phyloP scores from a whole-genome alignment of 2,329 filamentous ascomycete species.

The Albophoma yamanashiensis region DNA sequence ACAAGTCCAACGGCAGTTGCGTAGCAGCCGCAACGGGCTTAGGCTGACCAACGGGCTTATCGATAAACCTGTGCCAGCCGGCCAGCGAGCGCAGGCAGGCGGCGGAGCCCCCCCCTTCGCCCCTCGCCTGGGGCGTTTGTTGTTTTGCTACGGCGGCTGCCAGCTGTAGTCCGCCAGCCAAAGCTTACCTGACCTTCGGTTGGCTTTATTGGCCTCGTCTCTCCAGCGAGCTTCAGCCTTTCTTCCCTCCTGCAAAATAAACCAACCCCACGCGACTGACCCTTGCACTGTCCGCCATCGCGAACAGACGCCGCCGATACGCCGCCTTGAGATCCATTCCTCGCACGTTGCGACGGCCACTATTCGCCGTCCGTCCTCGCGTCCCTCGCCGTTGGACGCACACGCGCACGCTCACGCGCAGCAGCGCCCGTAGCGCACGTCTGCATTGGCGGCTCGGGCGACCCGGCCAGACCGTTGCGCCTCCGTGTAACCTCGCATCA shows the following conservation, averaged over 20 bases:
- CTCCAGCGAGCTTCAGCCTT: constrained; percentile 4
- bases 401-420: neutral
- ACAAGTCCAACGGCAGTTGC: neutral
- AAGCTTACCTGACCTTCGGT: too few relatives aligned
- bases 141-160: neutral
- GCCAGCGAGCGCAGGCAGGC: neutral
- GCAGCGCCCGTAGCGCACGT: neutral
- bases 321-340: constrained; percentile 4
- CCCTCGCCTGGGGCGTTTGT: neutral
- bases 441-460: constrained; percentile 1
- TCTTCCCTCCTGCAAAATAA: constrained; percentile 7
- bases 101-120: too few relatives aligned
- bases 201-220: constrained; percentile 2
- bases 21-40: neutral
- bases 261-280: constrained; percentile 4
- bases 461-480: constrained; percentile 3
- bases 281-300: constrained; percentile 3
- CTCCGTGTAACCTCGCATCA: constrained; percentile 9
- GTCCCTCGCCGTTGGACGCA: neutral
- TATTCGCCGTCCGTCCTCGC: neutral
- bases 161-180: neutral
- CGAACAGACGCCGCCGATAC: constrained; percentile 8
- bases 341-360: neutral
- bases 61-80: neutral
- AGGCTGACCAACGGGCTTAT: neutral